Evolutionary conservation across 345 rosid species (phyloP).

Genomic region (Brassica incana): DNA sequence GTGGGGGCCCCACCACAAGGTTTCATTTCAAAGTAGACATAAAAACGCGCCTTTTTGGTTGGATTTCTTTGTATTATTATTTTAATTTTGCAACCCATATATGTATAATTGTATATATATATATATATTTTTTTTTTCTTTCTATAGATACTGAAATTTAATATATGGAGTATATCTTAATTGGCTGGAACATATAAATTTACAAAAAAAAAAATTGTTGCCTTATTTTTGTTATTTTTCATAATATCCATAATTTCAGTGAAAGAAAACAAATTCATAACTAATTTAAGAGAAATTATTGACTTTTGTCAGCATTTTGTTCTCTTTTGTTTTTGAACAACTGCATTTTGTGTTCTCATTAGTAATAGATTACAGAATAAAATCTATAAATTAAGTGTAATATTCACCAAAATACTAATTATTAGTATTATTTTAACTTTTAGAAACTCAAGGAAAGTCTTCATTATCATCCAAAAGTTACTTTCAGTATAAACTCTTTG

Average conservation of each 20-base stretch:
- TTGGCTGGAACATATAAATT: no score
- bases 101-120: background rate
- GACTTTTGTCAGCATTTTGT: background rate
- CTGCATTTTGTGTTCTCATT: background rate
- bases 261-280: background rate
- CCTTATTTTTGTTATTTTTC: background rate
- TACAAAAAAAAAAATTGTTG: background rate
- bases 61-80: background rate
- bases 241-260: background rate
- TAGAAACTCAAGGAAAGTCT: background rate
- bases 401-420: background rate
- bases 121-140: background rate
- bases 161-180: no score
- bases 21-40: conserved; percentile 21
- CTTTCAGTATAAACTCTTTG: background rate
- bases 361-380: background rate
- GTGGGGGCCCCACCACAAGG: background rate
- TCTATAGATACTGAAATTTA: no score
- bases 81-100: background rate
- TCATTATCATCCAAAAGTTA: background rate
- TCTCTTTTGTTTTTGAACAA: no score
- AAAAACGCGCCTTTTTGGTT: conserved; percentile 23
- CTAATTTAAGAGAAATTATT: background rate
- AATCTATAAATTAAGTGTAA: background rate
- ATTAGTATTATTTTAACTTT: background rate